phyloP scores from a whole-genome alignment of 106 monocot species.

The Allium sativum region DNA sequence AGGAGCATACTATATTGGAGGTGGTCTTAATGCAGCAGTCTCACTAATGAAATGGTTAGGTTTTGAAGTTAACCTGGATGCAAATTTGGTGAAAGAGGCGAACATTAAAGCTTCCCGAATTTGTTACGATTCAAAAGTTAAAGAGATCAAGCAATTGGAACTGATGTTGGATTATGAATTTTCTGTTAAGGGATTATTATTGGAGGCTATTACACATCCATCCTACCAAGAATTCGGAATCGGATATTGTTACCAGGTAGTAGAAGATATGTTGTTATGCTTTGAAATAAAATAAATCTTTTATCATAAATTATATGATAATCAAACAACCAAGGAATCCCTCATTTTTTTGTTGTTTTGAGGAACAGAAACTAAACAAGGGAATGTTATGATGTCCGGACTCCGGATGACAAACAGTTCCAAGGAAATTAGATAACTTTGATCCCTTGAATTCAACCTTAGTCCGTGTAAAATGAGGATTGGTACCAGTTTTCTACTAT shows the following conservation, averaged over 20 bases:
- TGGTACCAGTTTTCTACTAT: neutral
- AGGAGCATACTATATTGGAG: slow-evolving; percentile 84
- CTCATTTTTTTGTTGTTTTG: neutral
- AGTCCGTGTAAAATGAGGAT: neutral
- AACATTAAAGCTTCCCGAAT: slow-evolving; percentile 26
- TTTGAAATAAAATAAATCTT: neutral
- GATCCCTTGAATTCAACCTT: neutral
- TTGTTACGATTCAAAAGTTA: slow-evolving; percentile 31
- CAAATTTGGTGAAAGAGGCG: slow-evolving; percentile 34
- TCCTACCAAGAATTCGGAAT: slow-evolving; percentile 40
- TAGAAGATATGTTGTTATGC: neutral
- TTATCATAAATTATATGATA: too few species aligned
- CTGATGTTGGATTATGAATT: slow-evolving; percentile 55
- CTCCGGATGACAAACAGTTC: too few species aligned
- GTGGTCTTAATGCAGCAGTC: slow-evolving; percentile 57
- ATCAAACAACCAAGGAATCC: neutral
- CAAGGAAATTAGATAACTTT: too few species aligned
- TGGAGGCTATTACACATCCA: slow-evolving; percentile 84
- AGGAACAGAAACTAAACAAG: too few species aligned
- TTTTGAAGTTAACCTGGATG: slow-evolving; percentile 31
- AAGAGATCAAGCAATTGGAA: slow-evolving; percentile 58
- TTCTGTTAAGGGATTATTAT: slow-evolving; percentile 46
- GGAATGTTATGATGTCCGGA: too few species aligned
- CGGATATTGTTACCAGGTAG: slow-evolving; percentile 58
- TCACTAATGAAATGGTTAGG: slow-evolving; percentile 74